These are phyloP conservation scores for Pleurotus citrinopileatus DNA, from an alignment of 768 basidiomycete species.

Conservation along the genomic window DNA sequence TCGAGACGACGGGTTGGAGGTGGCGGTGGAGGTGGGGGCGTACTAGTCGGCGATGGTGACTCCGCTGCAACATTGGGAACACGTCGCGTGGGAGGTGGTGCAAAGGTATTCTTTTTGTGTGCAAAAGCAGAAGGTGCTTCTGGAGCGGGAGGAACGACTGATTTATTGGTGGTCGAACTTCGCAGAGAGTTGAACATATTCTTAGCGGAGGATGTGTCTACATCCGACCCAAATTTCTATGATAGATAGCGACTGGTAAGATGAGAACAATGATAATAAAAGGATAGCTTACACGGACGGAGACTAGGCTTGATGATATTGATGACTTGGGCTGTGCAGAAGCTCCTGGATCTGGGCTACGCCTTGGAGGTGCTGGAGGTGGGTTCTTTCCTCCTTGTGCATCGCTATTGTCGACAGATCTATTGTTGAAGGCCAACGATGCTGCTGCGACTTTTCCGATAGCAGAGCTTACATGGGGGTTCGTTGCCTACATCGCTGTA, in stretches of 20 bases:
- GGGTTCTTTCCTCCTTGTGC: constrained; percentile 16
- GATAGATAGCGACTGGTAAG: background rate
- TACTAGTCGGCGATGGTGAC: constrained; percentile 14
- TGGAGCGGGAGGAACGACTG: constrained; percentile 27
- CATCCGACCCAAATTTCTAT: constrained; percentile 55
- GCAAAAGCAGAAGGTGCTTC: constrained; percentile 35
- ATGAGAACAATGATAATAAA: background rate
- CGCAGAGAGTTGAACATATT: constrained; percentile 46
- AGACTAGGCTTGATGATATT: constrained; percentile 22
- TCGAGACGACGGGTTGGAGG: constrained; percentile 23
- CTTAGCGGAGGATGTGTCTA: constrained; percentile 51
- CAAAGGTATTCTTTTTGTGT: constrained; percentile 41
- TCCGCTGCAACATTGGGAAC: constrained; percentile 21
- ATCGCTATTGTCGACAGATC: constrained; percentile 22
- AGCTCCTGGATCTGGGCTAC: constrained; percentile 9
- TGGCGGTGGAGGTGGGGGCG: constrained; percentile 22
- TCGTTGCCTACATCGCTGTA: constrained; percentile 29
- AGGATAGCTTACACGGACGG: constrained; percentile 23
- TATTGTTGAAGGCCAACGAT: constrained; percentile 36
- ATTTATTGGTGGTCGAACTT: constrained; percentile 35
- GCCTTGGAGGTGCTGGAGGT: constrained; percentile 22
- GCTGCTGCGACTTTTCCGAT: constrained; percentile 60
- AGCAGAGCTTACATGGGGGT: constrained; percentile 37
- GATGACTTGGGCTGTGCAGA: constrained; percentile 22
- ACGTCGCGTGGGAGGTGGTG: constrained; percentile 52